These are phyloP conservation scores for Nowakowskiella sp. DNA, from an alignment of 192 early-diverging fungal species.

Conservation along the genomic window DNA sequence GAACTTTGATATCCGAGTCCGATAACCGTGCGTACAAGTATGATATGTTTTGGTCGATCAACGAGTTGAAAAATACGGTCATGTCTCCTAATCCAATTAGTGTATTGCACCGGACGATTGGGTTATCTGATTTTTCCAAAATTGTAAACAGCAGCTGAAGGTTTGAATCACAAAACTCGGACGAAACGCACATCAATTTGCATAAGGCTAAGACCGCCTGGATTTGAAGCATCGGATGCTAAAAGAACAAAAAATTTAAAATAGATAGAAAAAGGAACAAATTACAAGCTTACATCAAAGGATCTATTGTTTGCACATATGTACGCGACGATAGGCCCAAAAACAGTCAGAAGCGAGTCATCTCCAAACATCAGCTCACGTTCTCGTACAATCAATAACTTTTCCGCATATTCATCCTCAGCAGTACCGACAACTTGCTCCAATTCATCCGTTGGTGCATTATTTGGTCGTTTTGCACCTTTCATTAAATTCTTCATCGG, in stretches of 20 bases:
- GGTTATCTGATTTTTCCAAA: conserved; percentile 72
- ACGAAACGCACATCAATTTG: conserved; percentile 96
- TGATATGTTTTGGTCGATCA: conserved; percentile 94
- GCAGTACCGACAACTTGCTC: conserved; percentile 86
- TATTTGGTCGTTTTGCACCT: conserved; percentile 8
- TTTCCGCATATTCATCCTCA: conserved; percentile 95
- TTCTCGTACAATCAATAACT: conserved; percentile 78
- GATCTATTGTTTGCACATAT: conserved; percentile 74
- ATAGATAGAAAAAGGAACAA: conserved; percentile 5
- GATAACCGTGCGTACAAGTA: conserved; percentile 86
- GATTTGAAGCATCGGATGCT: conserved; percentile 81
- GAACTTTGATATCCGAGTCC: conserved; percentile 72
- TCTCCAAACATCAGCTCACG: conserved; percentile 79
- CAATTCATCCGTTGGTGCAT: conserved; percentile 62
- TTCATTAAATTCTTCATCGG: too few species aligned
- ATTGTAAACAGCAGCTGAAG: conserved; percentile 86
- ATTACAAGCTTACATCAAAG: conserved; percentile 57
- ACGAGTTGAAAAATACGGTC: conserved; percentile 90
- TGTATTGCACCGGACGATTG: conserved; percentile 86
- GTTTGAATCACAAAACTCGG: conserved; percentile 89
- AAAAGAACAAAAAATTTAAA: conserved; percentile 8
- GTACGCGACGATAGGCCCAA: conserved; percentile 72
- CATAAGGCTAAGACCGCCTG: conserved; percentile 78
- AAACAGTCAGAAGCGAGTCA: conserved; percentile 66
- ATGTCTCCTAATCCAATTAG: conserved; percentile 98